Percentiles rank a stretch among this genome's conserved stretches.
Evolutionary conservation across 768 basidiomycete genomes (phyloP).

Genomic region (Psilocybe subaeruginosa): DNA sequence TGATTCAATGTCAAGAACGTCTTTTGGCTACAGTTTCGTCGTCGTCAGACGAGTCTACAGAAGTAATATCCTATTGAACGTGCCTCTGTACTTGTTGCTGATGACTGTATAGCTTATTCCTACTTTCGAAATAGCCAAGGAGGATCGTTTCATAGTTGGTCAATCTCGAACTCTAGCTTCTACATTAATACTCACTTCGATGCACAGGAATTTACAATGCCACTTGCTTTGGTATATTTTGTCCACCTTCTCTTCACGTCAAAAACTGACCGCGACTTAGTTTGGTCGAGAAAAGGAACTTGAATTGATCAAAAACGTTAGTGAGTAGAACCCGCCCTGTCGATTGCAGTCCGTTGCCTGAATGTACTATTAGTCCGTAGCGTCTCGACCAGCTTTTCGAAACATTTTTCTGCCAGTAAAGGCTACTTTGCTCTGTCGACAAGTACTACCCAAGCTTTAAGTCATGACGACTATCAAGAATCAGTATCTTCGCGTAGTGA

Average conservation of each 20-base stretch:
- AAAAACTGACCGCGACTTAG: conserved; percentile 29
- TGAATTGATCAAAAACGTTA: conserved; percentile 68
- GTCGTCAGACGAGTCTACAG: conserved; percentile 56
- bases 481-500: conserved; percentile 48
- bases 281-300: conserved; percentile 77
- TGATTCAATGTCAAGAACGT: conserved; percentile 68
- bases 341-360: background rate
- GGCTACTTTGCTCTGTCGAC: conserved; percentile 41
- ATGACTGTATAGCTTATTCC: conserved; percentile 58
- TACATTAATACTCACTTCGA: background rate
- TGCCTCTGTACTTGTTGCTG: conserved; percentile 6
- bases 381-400: conserved; percentile 62
- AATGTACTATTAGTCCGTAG: conserved; percentile 37
- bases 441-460: conserved; percentile 31
- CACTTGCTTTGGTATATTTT: conserved; percentile 57
- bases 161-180: no score
- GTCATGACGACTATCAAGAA: conserved; percentile 43
- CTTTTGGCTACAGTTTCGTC: conserved; percentile 63
- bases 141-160: conserved; percentile 67
- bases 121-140: conserved; percentile 62
- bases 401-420: conserved; percentile 48
- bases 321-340: conserved; percentile 36
- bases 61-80: conserved; percentile 37
- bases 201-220: conserved; percentile 68
- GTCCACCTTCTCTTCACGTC: background rate